Evolutionary conservation across 495 filamentous ascomycete species (phyloP), one percentile per base, ranked within the genome.

Genomic region (Bacidia rubella): DNA sequence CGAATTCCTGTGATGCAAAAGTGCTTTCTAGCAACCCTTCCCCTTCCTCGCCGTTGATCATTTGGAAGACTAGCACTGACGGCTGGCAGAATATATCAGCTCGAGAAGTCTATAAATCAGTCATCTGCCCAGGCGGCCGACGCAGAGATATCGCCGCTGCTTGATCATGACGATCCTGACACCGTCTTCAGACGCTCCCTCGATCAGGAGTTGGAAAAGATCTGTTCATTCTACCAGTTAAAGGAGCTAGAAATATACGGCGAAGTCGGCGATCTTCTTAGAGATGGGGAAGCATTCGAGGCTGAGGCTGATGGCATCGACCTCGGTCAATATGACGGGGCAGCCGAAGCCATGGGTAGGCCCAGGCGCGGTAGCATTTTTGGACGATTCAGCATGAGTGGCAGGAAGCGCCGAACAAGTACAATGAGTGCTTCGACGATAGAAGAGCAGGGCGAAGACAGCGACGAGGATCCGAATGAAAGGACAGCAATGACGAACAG

Each of bases 151-250:
- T 84, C 88, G 11, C 90, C 92, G 2, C 75, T 96, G 21, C 80
- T 98, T 49, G 76, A 75, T 42, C 66, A 65, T 38, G 67, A 76
- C 47, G 50, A 95, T 57, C 79, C 87, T 26, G 89, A 97, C 66
- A 67, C 72, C 15, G 69, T 87, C 52, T 98, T 96, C 60, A 72
- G 71, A 47, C 79, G 81, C 51, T 82, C 87, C 25, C 74, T 98
- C 9, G 92, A 97, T 66, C 73, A 80, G 2, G 92, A 97, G 63
- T 68, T 98, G 50, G 88, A 96, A 65, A 97, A 95, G 71, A 84
- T 97, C 51, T 85, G 79, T 62, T 83, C 81, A 1, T 98, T 97
- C 67, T 97, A 87, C 67, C 76, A 78, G 52, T 67, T 84, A 46
- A 97, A 97, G 63, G 87, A 98, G 67, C 67, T 74, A 10, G 88